These are phyloP conservation scores for Posidonia oceanica DNA, from an alignment of 116 monocot species.

Conservation along the genomic window DNA sequence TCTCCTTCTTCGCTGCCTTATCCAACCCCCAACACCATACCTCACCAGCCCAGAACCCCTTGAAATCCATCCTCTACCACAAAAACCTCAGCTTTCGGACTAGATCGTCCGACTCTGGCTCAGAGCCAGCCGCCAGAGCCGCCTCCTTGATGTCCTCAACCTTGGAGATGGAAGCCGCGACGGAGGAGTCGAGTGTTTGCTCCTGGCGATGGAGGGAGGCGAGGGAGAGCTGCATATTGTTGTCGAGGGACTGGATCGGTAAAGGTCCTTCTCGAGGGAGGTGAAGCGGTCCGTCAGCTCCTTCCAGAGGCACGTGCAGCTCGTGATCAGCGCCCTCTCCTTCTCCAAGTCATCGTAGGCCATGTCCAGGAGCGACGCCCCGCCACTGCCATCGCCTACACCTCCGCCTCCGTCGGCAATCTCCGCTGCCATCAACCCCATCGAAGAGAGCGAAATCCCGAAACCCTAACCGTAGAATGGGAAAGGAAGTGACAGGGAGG, in stretches of 20 bases:
- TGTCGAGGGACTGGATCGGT: constrained; percentile 44
- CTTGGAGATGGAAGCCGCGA: constrained; percentile 43
- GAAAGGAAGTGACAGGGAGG: too few relatives aligned
- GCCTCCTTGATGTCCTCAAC: constrained; percentile 18
- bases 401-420: too few relatives aligned
- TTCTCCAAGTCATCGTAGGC: constrained; percentile 60
- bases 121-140: constrained; percentile 8
- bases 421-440: constrained; percentile 3
- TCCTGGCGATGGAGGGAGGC: constrained; percentile 59
- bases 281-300: too few relatives aligned
- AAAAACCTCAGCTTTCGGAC: constrained; percentile 18
- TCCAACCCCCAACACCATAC: too few relatives aligned
- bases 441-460: neutral
- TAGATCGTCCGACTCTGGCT: constrained; percentile 10
- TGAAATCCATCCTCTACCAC: constrained; percentile 56
- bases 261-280: too few relatives aligned
- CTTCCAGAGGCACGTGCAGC: constrained; percentile 77
- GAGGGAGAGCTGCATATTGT: constrained; percentile 31
- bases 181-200: constrained; percentile 52
- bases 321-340: constrained; percentile 64
- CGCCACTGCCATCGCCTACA: neutral
- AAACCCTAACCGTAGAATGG: constrained; percentile 10
- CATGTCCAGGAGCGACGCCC: constrained; percentile 13
- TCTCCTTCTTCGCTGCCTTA: too few relatives aligned
- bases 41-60: constrained; percentile 50